Evolutionary conservation across 805 yeast genomes (phyloP).

Genomic region (Kregervanrija pseudodelftensis): DNA sequence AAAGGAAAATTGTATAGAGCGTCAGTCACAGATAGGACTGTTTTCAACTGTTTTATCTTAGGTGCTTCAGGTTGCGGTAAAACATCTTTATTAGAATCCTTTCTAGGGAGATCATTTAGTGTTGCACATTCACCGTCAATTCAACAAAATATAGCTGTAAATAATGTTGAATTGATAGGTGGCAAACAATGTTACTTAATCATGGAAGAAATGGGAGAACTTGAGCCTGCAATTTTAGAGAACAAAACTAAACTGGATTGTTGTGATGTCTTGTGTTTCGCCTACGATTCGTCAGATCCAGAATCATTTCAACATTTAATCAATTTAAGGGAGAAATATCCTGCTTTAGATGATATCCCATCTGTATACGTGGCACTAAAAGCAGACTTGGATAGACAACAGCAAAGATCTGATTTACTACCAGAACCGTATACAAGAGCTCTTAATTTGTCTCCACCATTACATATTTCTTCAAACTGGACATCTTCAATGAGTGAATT

Average conservation of each 20-base stretch:
- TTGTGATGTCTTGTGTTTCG: conserved; percentile 85
- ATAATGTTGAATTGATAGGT: conserved; percentile 87
- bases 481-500: conserved; percentile 76
- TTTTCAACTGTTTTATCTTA: conserved; percentile 80
- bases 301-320: conserved; percentile 83
- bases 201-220: conserved; percentile 82
- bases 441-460: conserved; percentile 65
- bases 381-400: conserved; percentile 94
- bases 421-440: conserved; percentile 81
- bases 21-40: conserved; percentile 73
- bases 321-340: conserved; percentile 55
- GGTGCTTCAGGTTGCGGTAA: conserved; percentile 89
- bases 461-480: conserved; percentile 91
- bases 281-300: conserved; percentile 94
- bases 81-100: conserved; percentile 74
- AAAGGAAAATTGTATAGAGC: conserved; percentile 62
- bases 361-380: conserved; percentile 84
- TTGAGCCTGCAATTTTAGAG: conserved; percentile 75
- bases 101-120: conserved; percentile 65
- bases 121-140: conserved; percentile 76
- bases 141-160: conserved; percentile 74
- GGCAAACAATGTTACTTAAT: conserved; percentile 94
- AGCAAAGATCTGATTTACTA: conserved; percentile 76
- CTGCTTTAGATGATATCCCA: conserved; percentile 60
- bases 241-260: conserved; percentile 63